Evolutionary conservation across 345 rosid genomes (phyloP).

Genomic region (Lepidium sativum): DNA sequence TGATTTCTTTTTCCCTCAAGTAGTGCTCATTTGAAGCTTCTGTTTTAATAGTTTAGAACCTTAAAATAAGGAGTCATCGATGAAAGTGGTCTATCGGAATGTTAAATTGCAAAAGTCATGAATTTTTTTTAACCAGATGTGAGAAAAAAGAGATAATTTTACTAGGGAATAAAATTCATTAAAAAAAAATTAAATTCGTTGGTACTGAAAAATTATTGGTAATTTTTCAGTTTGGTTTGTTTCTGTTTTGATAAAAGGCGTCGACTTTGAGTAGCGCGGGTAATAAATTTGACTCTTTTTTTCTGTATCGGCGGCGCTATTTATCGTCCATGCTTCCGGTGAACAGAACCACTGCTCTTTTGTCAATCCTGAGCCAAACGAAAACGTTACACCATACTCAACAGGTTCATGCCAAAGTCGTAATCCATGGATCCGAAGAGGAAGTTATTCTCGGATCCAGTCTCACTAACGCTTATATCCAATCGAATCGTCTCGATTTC

Average conservation of each 20-base stretch:
- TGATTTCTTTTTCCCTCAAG: too few relatives aligned
- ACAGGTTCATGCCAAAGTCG: slow-evolving; percentile 29
- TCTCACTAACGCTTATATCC: slow-evolving; percentile 31
- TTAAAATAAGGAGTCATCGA: too few relatives aligned
- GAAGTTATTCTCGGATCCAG: slow-evolving; percentile 25
- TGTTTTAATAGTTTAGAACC: too few relatives aligned
- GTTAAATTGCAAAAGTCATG: too few relatives aligned
- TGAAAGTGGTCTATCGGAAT: too few relatives aligned
- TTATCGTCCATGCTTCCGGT: slow-evolving; percentile 19
- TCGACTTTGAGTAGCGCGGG: not conserved
- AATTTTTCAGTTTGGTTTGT: not conserved
- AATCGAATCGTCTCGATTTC: slow-evolving; percentile 26
- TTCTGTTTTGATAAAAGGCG: not conserved
- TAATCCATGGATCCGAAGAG: slow-evolving; percentile 20
- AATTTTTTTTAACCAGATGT: too few relatives aligned
- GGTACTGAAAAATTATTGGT: too few relatives aligned
- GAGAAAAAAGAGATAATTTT: too few relatives aligned
- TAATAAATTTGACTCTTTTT: not conserved
- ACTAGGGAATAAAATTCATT: too few relatives aligned
- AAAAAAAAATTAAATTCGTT: too few relatives aligned
- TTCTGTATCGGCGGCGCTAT: not conserved
- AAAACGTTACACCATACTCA: slow-evolving; percentile 26
- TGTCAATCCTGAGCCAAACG: slow-evolving; percentile 20
- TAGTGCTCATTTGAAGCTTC: too few relatives aligned
- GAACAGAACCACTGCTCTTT: slow-evolving; percentile 12